Evolutionary conservation across 2,329 filamentous ascomycete species (phyloP).

Genomic region (Mollisia scopiformis): DNA sequence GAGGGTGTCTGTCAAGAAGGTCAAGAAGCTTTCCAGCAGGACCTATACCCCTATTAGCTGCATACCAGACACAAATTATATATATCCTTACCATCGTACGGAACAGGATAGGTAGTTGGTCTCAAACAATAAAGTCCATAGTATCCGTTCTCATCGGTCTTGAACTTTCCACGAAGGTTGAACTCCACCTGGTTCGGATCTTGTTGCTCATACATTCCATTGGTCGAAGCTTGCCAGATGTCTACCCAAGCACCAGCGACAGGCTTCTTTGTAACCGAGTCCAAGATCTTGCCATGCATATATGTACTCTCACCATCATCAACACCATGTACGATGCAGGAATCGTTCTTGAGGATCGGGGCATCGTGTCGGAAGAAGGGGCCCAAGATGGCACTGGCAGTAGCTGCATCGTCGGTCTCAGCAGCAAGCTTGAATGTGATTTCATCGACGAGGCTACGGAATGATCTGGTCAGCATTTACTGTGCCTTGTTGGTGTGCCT

Average conservation of each 20-base stretch:
- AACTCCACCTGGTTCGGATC: slow-evolving; percentile 62
- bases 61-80: not conserved
- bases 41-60: slow-evolving; percentile 35
- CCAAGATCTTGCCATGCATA: slow-evolving; percentile 60
- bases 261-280: slow-evolving; percentile 57
- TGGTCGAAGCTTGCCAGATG: slow-evolving; percentile 67
- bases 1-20: slow-evolving; percentile 62
- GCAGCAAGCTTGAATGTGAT: slow-evolving; percentile 32
- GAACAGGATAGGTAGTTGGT: slow-evolving; percentile 44
- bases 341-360: slow-evolving; percentile 56
- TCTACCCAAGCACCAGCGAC: slow-evolving; percentile 60
- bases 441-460: slow-evolving; percentile 43
- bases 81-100: slow-evolving; percentile 31
- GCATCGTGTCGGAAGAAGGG: slow-evolving; percentile 67
- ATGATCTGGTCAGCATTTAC: slow-evolving; percentile 1
- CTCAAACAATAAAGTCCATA: slow-evolving; percentile 55
- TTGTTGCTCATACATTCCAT: slow-evolving; percentile 62
- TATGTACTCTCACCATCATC: slow-evolving; percentile 52
- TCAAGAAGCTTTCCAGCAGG: slow-evolving; percentile 60
- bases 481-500: not conserved
- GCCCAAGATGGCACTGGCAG: slow-evolving; percentile 60
- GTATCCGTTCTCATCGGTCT: slow-evolving; percentile 57
- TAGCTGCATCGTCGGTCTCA: slow-evolving; percentile 47
- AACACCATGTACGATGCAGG: slow-evolving; percentile 55
- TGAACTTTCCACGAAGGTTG: slow-evolving; percentile 66